Evolutionary conservation across 306 rosid species (phyloP), one percentile per base, ranked within the genome.

Genomic region (Prinsepia uniflora): DNA sequence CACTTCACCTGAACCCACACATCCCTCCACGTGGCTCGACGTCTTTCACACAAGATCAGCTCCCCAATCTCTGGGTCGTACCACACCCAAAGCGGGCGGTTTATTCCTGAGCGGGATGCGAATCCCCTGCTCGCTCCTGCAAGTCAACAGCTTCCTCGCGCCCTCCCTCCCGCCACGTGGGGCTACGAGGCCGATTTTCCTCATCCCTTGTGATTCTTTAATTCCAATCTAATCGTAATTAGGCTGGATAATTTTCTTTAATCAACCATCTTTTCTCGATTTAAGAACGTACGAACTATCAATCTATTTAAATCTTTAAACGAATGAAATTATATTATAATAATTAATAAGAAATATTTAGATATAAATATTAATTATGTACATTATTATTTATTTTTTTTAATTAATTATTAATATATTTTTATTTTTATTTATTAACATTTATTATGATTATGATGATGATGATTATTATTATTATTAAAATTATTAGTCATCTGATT

Each of bases 141-240:
- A 39, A 54, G 73, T 72, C 69, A 79, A 50, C 67, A 15, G 0
- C 47, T 0, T 10, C 39, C 48, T 56, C 53, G 60, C 50, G 55
- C 4, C 36, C 18, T 13, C 3, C 45, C 39, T 48, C 22, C 5
- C 68, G 64, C 65, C 83, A 30, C 60, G 73, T 78, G 79, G n/a
- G 4, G 2, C 50, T 53, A 46, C 82, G 63, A 20, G 1, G 82
- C 71, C 79, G 68, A 54, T 18, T 80, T 79, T 86, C 83, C 89
- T 63, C 82, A 36, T 75, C 75, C 70, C 82, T 63, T 45, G 68
- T 64, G 65, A 61, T 69, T 68, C 40, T 53, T 39, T 67, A 56
- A 10, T 40, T 24, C 60, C 0, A 15, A 36, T n/a, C 19, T 52
- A 52, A 63, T 69, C 30, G 4, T 43, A 18, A 52, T 42, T 60